phyloP scores from a whole-genome alignment of 1,284 basidiomycete species.

The Microbotryum intermedium region DNA sequence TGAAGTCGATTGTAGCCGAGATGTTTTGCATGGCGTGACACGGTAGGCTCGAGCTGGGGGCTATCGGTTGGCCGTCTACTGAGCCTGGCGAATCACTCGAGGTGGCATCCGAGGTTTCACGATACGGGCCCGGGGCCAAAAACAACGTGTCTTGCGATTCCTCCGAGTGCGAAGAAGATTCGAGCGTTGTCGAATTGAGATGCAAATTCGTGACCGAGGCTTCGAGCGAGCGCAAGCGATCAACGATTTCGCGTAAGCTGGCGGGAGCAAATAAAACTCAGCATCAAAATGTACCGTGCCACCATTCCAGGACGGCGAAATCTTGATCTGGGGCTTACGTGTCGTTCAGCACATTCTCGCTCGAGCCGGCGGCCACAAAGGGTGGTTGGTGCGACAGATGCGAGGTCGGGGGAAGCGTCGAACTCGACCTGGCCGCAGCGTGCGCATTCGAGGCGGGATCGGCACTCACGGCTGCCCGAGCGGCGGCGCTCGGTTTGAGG shows the following conservation, averaged over 20 bases:
- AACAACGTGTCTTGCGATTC: not conserved
- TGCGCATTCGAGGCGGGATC: too few relatives aligned
- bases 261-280: not conserved
- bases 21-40: not conserved
- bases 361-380: not conserved
- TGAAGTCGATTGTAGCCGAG: conserved; percentile 1
- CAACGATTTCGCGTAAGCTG: conserved; percentile 9
- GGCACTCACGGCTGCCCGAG: not conserved
- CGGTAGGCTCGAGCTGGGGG: too few relatives aligned
- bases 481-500: not conserved
- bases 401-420: not conserved
- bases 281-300: not conserved
- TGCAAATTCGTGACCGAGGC: not conserved
- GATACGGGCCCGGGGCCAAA: not conserved
- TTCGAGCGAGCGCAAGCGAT: conserved; percentile 10
- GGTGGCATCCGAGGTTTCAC: not conserved
- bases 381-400: not conserved
- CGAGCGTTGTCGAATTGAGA: not conserved
- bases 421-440: not conserved
- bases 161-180: not conserved
- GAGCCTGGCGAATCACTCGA: not conserved
- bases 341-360: not conserved
- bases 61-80: not conserved
- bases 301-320: not conserved
- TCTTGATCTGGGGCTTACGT: not conserved